Evolutionary conservation across 1,284 basidiomycete species (phyloP).

Genomic region (Leccinum pallidistipes): DNA sequence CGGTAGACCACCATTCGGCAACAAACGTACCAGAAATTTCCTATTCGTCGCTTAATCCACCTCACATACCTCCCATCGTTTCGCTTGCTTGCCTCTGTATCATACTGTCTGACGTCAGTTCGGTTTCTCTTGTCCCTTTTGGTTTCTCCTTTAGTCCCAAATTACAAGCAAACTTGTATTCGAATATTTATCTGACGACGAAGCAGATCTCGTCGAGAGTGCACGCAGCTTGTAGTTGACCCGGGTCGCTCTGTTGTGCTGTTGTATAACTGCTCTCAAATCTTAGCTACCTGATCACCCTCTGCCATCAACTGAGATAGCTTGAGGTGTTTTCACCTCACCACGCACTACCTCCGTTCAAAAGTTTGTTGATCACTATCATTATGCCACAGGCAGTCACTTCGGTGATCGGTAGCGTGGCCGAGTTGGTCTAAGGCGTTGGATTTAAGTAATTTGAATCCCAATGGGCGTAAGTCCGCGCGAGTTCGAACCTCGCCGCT

Average conservation of each 20-base stretch:
- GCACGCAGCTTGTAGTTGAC: background rate
- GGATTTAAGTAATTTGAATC: slow-evolving; percentile 74
- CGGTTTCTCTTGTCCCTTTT: slow-evolving; percentile 1
- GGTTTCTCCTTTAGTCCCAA: slow-evolving; percentile 11
- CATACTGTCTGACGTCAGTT: slow-evolving; percentile 20
- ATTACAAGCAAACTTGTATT: slow-evolving; percentile 17
- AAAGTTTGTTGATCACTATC: background rate
- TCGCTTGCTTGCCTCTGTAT: slow-evolving; percentile 31
- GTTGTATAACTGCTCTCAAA: no score
- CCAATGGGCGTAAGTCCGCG: slow-evolving; percentile 76
- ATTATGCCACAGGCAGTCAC: background rate
- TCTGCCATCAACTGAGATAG: background rate
- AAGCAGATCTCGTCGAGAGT: background rate
- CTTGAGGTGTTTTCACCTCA: background rate
- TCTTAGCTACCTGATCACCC: background rate
- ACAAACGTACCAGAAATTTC: slow-evolving; percentile 23
- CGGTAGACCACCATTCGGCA: slow-evolving; percentile 30
- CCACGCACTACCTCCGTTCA: background rate
- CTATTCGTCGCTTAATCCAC: slow-evolving; percentile 15
- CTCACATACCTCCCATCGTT: slow-evolving; percentile 23
- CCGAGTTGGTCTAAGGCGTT: slow-evolving; percentile 83
- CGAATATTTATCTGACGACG: slow-evolving; percentile 6
- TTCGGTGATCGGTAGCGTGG: slow-evolving; percentile 58
- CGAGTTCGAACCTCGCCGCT: slow-evolving; percentile 84
- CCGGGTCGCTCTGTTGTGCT: background rate